Evolutionary conservation across 1,284 basidiomycete genomes (phyloP).

Genomic region (Farysia itapuensis): DNA sequence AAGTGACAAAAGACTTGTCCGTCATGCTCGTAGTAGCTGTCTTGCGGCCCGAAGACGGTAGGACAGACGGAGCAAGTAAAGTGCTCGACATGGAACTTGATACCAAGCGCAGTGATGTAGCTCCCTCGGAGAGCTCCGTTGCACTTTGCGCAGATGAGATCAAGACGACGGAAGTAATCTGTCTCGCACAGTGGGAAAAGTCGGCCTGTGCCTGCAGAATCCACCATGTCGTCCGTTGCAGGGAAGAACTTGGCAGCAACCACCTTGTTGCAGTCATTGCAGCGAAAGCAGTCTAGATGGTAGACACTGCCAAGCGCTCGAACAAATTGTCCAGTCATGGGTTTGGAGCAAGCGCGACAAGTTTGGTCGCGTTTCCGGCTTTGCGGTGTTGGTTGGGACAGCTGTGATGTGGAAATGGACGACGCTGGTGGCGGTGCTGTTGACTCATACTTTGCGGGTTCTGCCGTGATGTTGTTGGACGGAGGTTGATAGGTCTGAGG

Average conservation of each 20-base stretch:
- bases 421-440: neutral
- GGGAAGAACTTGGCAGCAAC: slow-evolving; percentile 99
- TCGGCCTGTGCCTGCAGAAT: slow-evolving; percentile 63
- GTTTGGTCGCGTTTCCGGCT: slow-evolving; percentile 34
- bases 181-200: slow-evolving; percentile 72
- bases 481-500: slow-evolving; percentile 20
- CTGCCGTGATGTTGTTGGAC: slow-evolving; percentile 6
- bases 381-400: slow-evolving; percentile 1
- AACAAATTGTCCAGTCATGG: slow-evolving; percentile 89
- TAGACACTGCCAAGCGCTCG: slow-evolving; percentile 91
- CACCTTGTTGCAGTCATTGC: slow-evolving; percentile 85
- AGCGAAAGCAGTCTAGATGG: slow-evolving; percentile 95
- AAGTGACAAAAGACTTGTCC: slow-evolving; percentile 75
- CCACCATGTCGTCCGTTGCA: slow-evolving; percentile 66
- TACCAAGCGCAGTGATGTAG: slow-evolving; percentile 98
- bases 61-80: slow-evolving; percentile 97
- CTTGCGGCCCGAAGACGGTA: slow-evolving; percentile 93
- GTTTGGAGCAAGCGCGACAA: slow-evolving; percentile 51
- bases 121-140: slow-evolving; percentile 89
- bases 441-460: neutral
- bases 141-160: slow-evolving; percentile 95
- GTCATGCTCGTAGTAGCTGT: slow-evolving; percentile 98
- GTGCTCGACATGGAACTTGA: slow-evolving; percentile 99
- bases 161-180: slow-evolving; percentile 94
- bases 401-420: neutral